Base-by-base conservation (phyloP, 108 stramenopile species). In the Fragilaria radians region DNA sequence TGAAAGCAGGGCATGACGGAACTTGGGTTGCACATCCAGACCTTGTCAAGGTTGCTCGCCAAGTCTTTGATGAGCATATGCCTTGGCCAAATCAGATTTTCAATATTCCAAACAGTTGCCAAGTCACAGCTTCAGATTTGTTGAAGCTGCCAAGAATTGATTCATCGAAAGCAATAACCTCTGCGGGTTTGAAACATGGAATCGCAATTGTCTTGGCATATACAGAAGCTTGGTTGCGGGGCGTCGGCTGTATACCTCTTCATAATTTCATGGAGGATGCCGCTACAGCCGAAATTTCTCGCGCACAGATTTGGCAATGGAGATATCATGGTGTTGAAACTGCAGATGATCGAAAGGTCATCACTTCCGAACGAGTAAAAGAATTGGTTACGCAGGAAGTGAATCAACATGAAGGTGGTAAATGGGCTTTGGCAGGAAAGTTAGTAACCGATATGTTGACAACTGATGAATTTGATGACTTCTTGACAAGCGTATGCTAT, bases 11-110 rank as follows among this genome's bases (percentile, higher is more conserved):
- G 29, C 95, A 96, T 62, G 95, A 96, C 66, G 95, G 95, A 14
- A 91, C 93, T 23, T 96, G 95, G 95, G 95, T 96, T 7, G 95
- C 95, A n/a, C 95, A 96, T 64, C 95, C 95, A 19, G 95, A 89
- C 9, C 76, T 96, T 62, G 93, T 96, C 29, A 50, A 59, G 34
- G 57, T 94, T 7, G 95, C 95, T 22, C 71, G 79, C 57, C 61
- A 75, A 28, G 82, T 93, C 45, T 96, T 96, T 77, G 89, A 94
- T 66, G 53, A 86, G 36, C 86, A 96, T 72, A 94, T 96, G 93
- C 70, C 62, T 23, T 70, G 75, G 21, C 80, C 86, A 14, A 96
- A 96, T 60, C 93, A 96, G 71, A 85, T 91, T 58, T 67, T 65
- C 25, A 73, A 58, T 54, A 80, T 73, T 32, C 85, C 83, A 26